phyloP scores from a whole-genome alignment of 306 rosid genomes.

The Quercus suber region DNA sequence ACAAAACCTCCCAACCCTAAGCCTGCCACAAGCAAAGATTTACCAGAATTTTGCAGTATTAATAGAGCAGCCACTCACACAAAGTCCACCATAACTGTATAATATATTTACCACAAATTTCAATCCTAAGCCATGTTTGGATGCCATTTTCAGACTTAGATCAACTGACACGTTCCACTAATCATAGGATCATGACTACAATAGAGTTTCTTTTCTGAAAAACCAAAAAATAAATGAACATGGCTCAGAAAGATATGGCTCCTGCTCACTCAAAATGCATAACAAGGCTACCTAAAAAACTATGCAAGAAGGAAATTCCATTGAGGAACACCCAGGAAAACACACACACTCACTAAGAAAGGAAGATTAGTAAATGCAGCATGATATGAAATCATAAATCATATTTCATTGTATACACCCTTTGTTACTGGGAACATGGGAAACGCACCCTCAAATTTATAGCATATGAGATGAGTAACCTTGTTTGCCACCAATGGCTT shows the following conservation, averaged over 20 bases:
- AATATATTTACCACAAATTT: background rate
- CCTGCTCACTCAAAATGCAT: background rate
- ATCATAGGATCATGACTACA: background rate
- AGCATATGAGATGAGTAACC: conserved; percentile 93
- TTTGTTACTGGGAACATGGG: background rate
- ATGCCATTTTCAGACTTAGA: background rate
- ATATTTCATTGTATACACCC: background rate
- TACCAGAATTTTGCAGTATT: background rate
- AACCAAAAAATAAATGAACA: background rate
- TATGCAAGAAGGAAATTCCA: background rate
- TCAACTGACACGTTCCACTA: background rate
- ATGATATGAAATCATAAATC: background rate
- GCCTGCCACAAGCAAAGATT: background rate
- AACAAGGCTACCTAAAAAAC: background rate
- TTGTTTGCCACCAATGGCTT: conserved; percentile 89
- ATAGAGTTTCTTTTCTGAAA: background rate
- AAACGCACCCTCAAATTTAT: conserved; percentile 87
- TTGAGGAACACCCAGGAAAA: background rate
- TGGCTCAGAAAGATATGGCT: background rate
- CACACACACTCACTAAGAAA: too few relatives aligned
- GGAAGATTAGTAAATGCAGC: background rate
- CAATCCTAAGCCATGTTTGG: background rate
- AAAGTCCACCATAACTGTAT: background rate
- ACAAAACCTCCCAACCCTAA: too few relatives aligned
- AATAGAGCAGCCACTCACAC: background rate